A percentile compares a stretch with the other conserved stretches of the same genome.
phyloP scores from a whole-genome alignment of 306 rosid genomes.

The Vachellia collinsii region DNA sequence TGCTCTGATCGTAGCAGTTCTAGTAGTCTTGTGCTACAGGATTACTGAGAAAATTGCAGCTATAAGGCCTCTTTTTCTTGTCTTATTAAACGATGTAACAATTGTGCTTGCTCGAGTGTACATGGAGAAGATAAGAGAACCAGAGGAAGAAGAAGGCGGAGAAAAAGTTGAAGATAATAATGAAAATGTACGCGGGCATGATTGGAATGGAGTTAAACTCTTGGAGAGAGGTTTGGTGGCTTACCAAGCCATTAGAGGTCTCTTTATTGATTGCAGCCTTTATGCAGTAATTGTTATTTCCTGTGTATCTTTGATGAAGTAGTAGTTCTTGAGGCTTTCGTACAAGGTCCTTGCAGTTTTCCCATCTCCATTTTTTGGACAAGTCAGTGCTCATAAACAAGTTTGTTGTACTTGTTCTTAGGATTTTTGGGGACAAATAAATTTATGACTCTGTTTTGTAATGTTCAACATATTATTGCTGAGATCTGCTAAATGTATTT shows the following conservation, averaged over 20 bases:
- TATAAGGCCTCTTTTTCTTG: slow-evolving; percentile 70
- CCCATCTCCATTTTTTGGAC: not conserved
- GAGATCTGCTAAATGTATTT: slow-evolving; percentile 3
- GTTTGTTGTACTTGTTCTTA: slow-evolving; percentile 33
- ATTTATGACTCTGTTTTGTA: slow-evolving; percentile 26
- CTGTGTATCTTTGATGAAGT: slow-evolving; percentile 55
- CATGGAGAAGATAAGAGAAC: slow-evolving; percentile 41
- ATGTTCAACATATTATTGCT: not conserved
- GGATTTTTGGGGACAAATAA: slow-evolving; percentile 12
- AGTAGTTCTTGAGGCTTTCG: slow-evolving; percentile 24
- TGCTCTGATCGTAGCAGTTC: slow-evolving; percentile 56
- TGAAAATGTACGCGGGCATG: slow-evolving; percentile 38
- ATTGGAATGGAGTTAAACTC: slow-evolving; percentile 75
- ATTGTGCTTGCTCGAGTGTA: slow-evolving; percentile 55
- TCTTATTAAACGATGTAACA: slow-evolving; percentile 65
- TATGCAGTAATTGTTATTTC: slow-evolving; percentile 73
- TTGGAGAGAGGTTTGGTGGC: slow-evolving; percentile 85
- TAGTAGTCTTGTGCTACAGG: slow-evolving; percentile 59
- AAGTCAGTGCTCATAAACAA: slow-evolving; percentile 30
- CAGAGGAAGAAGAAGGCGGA: slow-evolving; percentile 46
- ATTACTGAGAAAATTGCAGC: slow-evolving; percentile 49
- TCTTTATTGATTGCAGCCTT: slow-evolving; percentile 80
- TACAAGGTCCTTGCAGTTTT: not conserved
- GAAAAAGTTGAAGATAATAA: slow-evolving; percentile 29
- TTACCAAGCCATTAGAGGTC: slow-evolving; percentile 73